Percentiles rank a stretch among this genome's conserved stretches.
Conservation (phyloP, 768 basidiomycete species). For the Leucosporidium yakuticum region DNA sequence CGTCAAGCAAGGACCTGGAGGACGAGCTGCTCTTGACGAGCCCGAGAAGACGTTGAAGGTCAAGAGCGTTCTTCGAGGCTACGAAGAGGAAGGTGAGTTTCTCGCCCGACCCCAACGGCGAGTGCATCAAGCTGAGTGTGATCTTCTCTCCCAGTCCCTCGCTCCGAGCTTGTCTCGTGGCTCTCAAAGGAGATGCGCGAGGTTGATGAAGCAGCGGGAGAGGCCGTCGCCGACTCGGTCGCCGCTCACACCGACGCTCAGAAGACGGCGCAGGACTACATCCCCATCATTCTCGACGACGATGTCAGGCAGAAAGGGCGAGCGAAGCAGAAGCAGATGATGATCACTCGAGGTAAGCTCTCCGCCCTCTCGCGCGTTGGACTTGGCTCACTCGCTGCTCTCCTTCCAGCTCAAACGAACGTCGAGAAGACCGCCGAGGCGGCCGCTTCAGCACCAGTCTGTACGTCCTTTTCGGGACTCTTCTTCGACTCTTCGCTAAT, state of each 20-base stretch:
- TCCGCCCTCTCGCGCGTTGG: not conserved
- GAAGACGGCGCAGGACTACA: constrained; percentile 12
- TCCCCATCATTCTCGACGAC: constrained; percentile 25
- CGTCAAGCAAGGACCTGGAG: constrained; percentile 27
- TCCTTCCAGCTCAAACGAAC: constrained; percentile 25
- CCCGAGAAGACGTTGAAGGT: constrained; percentile 33
- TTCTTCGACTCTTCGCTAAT: too few relatives aligned
- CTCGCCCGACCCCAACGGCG: not conserved
- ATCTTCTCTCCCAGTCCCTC: constrained; percentile 13
- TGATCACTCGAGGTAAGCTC: constrained; percentile 13
- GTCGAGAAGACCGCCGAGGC: constrained; percentile 20
- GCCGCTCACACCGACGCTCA: constrained; percentile 12
- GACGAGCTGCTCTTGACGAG: constrained; percentile 7
- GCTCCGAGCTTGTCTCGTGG: constrained; percentile 27
- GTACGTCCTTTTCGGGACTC: not conserved
- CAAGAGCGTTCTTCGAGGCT: constrained; percentile 19
- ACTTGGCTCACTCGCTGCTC: not conserved
- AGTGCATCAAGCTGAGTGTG: not conserved
- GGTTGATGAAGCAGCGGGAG: constrained; percentile 15
- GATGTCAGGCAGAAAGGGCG: constrained; percentile 28
- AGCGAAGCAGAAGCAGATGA: constrained; percentile 26
- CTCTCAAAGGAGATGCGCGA: constrained; percentile 31
- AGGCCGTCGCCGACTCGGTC: not conserved
- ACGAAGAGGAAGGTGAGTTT: constrained; percentile 30
- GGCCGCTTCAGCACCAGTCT: constrained; percentile 27